Base-by-base conservation (phyloP, 805 yeast genomes). In the Candida coquimbonensis region DNA sequence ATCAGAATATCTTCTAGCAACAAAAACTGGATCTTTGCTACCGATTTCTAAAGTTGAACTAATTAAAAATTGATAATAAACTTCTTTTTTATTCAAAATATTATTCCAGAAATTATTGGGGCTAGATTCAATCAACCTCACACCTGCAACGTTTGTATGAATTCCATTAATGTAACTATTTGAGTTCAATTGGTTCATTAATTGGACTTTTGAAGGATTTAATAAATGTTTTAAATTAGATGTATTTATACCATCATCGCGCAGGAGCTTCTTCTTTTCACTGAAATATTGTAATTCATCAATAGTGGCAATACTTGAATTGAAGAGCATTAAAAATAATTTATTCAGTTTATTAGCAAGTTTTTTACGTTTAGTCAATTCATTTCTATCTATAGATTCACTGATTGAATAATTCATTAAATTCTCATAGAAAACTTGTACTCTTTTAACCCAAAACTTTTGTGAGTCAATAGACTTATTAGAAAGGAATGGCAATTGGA, bases 401-500 rank as follows among this genome's bases (percentile, higher is more conserved):
- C 89, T 80, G 42, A 91, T 78, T 38, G 79, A 77, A 60, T 87
- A 79, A 19, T 73, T 66, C 62, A 86, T 83, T 66, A 93, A 81
- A 45, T 82, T 76, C 59, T 89, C 95, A 57, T 83, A 77, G 57
- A 90, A 87, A 25, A 81, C 81, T 64, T 90, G 96, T 0, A 89
- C 81, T 40, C 83, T 81, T 39, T 68, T 71, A 42, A 78, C 77
- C 96, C 97, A 91, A 57, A 91, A 87, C 42, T 78, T 78, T 38
- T 75, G 74, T 38, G 76, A 72, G 36, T 73, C 65, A 1, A 64
- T 61, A 39, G 61, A 45, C 25, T 65, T 57, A 33, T 57, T 54
- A 1, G 80, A 63, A 31, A 93, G 68, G 57, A 89, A 82, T 0
- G 99, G 98, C 54, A 91, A 83, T 1, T 83, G 77, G 43, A 72